Base-by-base conservation (phyloP, 2,329 filamentous ascomycete species). In the Thielaviopsis musarum region DNA sequence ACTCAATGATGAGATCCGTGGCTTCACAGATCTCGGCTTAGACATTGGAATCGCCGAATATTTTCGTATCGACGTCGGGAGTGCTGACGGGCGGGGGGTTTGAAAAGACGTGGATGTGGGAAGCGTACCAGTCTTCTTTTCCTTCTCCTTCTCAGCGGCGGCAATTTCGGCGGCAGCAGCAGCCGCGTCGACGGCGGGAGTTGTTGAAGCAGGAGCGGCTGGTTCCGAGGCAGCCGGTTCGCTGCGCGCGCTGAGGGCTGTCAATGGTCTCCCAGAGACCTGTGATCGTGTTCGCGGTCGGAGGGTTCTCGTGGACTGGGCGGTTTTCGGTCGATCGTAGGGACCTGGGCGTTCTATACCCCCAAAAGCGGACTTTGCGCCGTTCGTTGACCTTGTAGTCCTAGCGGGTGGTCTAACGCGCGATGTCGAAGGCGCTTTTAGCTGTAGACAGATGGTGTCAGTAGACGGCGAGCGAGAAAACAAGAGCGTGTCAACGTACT, bases 361-460 rank as follows among this genome's bases (percentile, higher is more conserved):
- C 24, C 52, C 45, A 34, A 56, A 51, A n/a, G 52, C 41, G 22
- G 48, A 48, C 45, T 54, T 58, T 28, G 82, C 69, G 65, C 79
- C 84, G 62, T 75, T 79, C 15, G 78, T 75, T 63, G 83, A 82
- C 62, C 73, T 75, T 63, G 71, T 75, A 19, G 57, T 60, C 19
- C 58, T 56, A 17, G 52, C 57, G 19, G 63, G 59, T 21, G 57
- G 53, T 57, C 57, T 58, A 48, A 61, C 38, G 28, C 54, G 52
- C 28, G 34, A 55, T 24, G 45, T 51, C 10, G 57, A 59, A n/a
- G 59, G 59, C 41, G 61, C 52, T 52, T 60, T 52, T 19, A 61
- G 58, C 61, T 62, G 51, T 49, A 57, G 13, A 52, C 38, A 53
- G 52, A 53, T 22, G 24, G n/a, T 17, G 41, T 57, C 17, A 53